Evolutionary conservation across 73 alveolate species (phyloP).

Genomic region (Paramecium biaurelia): DNA sequence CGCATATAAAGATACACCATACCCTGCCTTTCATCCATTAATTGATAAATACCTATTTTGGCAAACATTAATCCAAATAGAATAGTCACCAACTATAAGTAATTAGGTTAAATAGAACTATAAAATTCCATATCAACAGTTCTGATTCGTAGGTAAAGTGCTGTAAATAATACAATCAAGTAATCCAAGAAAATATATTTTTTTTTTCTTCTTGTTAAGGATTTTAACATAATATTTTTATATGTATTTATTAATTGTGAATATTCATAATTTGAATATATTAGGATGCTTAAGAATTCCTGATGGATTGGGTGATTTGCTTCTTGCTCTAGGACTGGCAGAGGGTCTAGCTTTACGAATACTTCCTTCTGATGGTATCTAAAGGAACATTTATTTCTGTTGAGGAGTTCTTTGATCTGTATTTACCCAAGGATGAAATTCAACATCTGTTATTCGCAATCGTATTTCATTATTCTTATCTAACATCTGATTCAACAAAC

Average conservation of each 20-base stretch:
- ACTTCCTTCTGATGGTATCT: neutral
- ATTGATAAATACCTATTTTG: neutral
- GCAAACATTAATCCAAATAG: neutral
- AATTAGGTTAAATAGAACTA: neutral
- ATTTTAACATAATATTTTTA: neutral
- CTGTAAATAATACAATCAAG: neutral
- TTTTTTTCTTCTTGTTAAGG: neutral
- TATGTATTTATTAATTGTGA: neutral
- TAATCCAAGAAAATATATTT: neutral
- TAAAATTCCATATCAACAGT: neutral
- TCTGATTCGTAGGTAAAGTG: neutral
- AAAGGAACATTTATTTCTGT: neutral
- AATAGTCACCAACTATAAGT: neutral
- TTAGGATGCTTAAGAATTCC: neutral
- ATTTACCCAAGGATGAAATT: slow-evolving; percentile 63
- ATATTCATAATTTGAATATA: neutral
- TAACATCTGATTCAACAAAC: slow-evolving; percentile 30
- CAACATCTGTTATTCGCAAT: slow-evolving; percentile 39
- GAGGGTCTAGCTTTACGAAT: neutral
- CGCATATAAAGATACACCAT: neutral
- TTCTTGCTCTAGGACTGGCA: neutral
- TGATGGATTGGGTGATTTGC: neutral
- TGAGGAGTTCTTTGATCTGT: neutral
- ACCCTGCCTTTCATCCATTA: neutral
- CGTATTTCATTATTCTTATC: slow-evolving; percentile 47